phyloP scores from a whole-genome alignment of 2,329 filamentous ascomycete species.

The Cadophora luteo-olivacea region DNA sequence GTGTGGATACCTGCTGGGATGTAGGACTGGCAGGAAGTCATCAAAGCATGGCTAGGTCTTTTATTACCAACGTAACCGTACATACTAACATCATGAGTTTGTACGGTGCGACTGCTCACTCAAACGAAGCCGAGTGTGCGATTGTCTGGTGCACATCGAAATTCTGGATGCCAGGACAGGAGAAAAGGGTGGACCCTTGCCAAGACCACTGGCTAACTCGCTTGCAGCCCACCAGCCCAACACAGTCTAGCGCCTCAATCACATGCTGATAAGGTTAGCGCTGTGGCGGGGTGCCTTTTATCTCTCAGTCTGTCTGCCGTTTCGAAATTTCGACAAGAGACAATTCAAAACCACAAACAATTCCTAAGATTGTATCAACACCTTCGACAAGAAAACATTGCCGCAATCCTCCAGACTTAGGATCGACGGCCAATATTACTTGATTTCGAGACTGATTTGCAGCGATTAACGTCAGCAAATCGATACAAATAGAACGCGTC shows the following conservation, averaged over 20 bases:
- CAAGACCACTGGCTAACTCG: neutral
- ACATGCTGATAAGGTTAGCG: slow-evolving; percentile 18
- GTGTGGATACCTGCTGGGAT: too few relatives aligned
- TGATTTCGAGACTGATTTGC: slow-evolving; percentile 18
- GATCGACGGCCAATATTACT: slow-evolving; percentile 13
- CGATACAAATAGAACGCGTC: neutral
- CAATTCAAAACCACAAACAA: slow-evolving; percentile 30
- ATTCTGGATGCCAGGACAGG: neutral
- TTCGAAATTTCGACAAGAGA: slow-evolving; percentile 24
- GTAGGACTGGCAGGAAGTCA: too few relatives aligned
- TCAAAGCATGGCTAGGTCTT: too few relatives aligned
- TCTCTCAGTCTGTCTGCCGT: slow-evolving; percentile 14
- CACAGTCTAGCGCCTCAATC: neutral
- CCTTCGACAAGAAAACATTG: slow-evolving; percentile 5
- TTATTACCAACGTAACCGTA: too few relatives aligned
- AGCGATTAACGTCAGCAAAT: slow-evolving; percentile 17
- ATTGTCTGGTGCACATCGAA: neutral
- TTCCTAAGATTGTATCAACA: slow-evolving; percentile 25
- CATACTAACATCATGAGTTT: too few relatives aligned
- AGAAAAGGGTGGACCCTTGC: neutral
- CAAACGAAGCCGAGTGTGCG: too few relatives aligned
- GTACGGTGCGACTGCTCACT: too few relatives aligned
- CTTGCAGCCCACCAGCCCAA: slow-evolving; percentile 10
- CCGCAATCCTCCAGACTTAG: slow-evolving; percentile 9
- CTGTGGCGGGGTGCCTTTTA: neutral